Percentiles rank a stretch among this genome's conserved stretches.
Conservation (phyloP, 2,329 filamentous ascomycete species). For the Curvularia hawaiiensis region DNA sequence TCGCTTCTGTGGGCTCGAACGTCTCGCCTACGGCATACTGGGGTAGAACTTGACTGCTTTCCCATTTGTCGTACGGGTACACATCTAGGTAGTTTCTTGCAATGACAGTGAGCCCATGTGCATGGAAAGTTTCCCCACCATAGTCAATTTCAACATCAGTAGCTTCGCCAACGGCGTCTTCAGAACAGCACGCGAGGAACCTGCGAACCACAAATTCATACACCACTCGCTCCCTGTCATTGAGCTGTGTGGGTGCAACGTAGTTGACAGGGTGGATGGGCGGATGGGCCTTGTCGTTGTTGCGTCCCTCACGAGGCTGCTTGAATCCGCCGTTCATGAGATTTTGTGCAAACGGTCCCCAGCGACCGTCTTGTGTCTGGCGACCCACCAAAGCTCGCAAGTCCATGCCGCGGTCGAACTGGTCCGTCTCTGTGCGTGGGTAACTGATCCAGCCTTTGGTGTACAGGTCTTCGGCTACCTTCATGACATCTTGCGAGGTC, state of each 20-base stretch:
- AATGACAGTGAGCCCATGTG: constrained; percentile 82
- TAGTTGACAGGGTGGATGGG: constrained; percentile 97
- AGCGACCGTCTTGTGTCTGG: constrained; percentile 75
- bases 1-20: constrained; percentile 87
- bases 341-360: constrained; percentile 80
- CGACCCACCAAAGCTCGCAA: constrained; percentile 80
- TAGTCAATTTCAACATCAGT: constrained; percentile 86
- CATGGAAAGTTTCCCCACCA: constrained; percentile 79
- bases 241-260: constrained; percentile 65
- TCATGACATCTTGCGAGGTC: constrained; percentile 90
- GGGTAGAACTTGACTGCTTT: constrained; percentile 81
- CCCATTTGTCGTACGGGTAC: constrained; percentile 97
- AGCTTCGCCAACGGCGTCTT: constrained; percentile 85
- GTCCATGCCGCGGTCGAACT: constrained; percentile 90
- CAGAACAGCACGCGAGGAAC: constrained; percentile 94
- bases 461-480: constrained; percentile 81
- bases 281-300: constrained; percentile 97
- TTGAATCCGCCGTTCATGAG: constrained; percentile 78
- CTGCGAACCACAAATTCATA: constrained; percentile 93
- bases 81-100: constrained; percentile 94
- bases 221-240: constrained; percentile 72
- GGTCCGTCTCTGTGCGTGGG: constrained; percentile 94
- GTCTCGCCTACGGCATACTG: constrained; percentile 77
- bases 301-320: constrained; percentile 78
- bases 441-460: constrained; percentile 97